phyloP scores from a whole-genome alignment of 139 green algal species.

The Chlamydomonas sp. region DNA sequence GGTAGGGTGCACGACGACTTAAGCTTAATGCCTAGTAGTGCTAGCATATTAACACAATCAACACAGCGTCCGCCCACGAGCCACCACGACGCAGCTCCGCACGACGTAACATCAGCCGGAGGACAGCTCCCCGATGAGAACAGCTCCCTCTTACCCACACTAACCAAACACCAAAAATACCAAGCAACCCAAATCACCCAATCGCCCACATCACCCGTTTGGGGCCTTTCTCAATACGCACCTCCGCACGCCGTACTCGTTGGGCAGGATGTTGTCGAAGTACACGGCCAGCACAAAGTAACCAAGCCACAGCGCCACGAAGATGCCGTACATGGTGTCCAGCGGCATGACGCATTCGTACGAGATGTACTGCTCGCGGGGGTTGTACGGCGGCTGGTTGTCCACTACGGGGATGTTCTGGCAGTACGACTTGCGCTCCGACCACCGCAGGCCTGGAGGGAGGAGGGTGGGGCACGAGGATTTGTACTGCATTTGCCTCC shows the following conservation, averaged over 20 bases:
- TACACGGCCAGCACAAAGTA: conserved; percentile 90
- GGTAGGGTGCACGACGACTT: no score
- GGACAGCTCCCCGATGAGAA: no score
- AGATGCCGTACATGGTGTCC: conserved; percentile 52
- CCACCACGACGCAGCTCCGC: no score
- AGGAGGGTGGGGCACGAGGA: neutral
- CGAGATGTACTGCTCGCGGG: conserved; percentile 59
- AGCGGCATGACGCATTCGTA: conserved; percentile 80
- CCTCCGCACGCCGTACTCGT: conserved; percentile 65
- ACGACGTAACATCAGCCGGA: no score
- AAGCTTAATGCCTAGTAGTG: no score
- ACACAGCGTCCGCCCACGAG: no score
- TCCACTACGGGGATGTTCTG: conserved; percentile 43
- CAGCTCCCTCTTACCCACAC: no score
- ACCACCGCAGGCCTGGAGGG: conserved; percentile 57
- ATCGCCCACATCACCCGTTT: neutral
- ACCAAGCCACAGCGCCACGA: conserved; percentile 60
- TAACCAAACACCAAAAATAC: neutral
- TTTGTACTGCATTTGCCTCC: no score
- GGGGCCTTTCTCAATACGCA: neutral
- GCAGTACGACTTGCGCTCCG: conserved; percentile 70
- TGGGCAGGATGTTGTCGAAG: conserved; percentile 91
- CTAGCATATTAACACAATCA: no score
- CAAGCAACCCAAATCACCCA: neutral
- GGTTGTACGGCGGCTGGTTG: conserved; percentile 51